phyloP scores from a whole-genome alignment of 306 rosid genomes.

The Crotalaria pallida region DNA sequence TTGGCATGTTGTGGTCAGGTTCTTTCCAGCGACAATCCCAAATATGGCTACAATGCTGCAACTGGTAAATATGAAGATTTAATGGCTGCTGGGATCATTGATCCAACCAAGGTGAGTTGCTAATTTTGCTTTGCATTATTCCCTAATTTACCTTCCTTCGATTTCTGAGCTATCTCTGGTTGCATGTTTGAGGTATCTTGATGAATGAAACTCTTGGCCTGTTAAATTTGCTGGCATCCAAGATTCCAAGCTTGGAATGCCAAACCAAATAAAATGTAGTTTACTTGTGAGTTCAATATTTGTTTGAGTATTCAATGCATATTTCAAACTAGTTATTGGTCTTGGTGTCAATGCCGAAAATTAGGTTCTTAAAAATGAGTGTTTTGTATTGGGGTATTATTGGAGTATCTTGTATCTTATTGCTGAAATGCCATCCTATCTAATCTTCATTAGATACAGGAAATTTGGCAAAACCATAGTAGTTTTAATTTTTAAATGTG shows the following conservation, averaged over 20 bases:
- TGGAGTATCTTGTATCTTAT: background rate
- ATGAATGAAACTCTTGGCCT: background rate
- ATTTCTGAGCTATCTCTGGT: background rate
- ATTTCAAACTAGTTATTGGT: no score
- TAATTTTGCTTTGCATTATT: background rate
- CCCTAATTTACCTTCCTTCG: background rate
- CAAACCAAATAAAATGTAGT: background rate
- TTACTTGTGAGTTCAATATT: no score
- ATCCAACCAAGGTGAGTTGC: constrained; percentile 83
- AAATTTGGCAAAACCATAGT: background rate
- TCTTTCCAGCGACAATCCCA: constrained; percentile 64
- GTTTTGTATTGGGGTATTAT: background rate
- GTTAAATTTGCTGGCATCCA: no score
- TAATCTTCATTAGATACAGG: background rate
- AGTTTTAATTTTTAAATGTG: no score
- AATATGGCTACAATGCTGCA: constrained; percentile 91
- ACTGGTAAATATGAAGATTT: constrained; percentile 95
- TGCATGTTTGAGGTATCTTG: background rate
- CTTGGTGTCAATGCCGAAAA: no score
- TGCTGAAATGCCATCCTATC: background rate
- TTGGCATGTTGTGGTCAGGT: constrained; percentile 39
- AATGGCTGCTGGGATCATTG: constrained; percentile 97
- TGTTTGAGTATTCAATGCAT: background rate
- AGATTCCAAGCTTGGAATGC: background rate
- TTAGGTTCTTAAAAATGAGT: background rate